A percentile compares a stretch with the other conserved stretches of the same genome.
phyloP scores from a whole-genome alignment of 495 filamentous ascomycete genomes.

The Aspergillus indologenus region DNA sequence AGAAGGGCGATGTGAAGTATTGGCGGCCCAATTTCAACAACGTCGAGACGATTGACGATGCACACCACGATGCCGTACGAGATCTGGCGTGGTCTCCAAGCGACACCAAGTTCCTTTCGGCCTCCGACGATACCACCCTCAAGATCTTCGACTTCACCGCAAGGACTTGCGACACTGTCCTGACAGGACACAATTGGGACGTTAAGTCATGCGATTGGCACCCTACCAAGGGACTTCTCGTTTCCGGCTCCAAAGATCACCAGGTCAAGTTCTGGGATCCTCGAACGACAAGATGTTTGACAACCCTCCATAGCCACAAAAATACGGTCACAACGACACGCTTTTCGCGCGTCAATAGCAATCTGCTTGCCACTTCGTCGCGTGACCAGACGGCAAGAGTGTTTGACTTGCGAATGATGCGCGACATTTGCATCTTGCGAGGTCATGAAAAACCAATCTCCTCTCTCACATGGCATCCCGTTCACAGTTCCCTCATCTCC shows the following conservation, averaged over 20 bases:
- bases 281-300: constrained; percentile 80
- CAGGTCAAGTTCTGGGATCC: constrained; percentile 98
- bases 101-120: constrained; percentile 92
- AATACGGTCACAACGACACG: constrained; percentile 87
- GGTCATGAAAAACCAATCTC: constrained; percentile 96
- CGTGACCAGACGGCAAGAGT: constrained; percentile 88
- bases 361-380: constrained; percentile 85
- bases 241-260: constrained; percentile 97
- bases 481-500: constrained; percentile 82
- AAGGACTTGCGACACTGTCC: constrained; percentile 70
- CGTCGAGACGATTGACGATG: constrained; percentile 88
- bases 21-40: constrained; percentile 99
- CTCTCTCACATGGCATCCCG: constrained; percentile 88
- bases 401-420: constrained; percentile 97
- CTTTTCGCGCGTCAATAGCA: constrained; percentile 79
- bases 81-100: constrained; percentile 92
- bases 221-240: constrained; percentile 87
- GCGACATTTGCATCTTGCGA: constrained; percentile 85
- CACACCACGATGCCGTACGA: constrained; percentile 83
- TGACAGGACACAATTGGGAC: constrained; percentile 94
- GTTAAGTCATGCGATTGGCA: constrained; percentile 97
- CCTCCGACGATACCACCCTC: constrained; percentile 86
- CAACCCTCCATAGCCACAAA: constrained; percentile 95
- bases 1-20: constrained; percentile 94
- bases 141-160: constrained; percentile 97